These are phyloP conservation scores for Lyophyllum semitale DNA, from an alignment of 768 basidiomycete species.

Conservation along the genomic window DNA sequence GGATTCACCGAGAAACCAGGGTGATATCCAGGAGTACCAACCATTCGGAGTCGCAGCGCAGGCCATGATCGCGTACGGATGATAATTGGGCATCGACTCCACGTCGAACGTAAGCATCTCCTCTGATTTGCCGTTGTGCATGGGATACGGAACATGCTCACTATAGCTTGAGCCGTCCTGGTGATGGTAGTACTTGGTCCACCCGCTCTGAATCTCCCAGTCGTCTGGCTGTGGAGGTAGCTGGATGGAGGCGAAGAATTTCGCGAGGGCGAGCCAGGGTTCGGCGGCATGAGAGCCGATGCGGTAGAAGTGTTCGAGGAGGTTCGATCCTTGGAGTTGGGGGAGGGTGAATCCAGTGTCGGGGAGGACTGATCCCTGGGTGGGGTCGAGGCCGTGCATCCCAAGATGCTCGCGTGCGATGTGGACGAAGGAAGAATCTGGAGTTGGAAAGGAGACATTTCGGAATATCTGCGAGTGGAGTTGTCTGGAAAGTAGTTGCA, in stretches of 20 bases:
- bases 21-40: slow-evolving; percentile 97
- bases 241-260: slow-evolving; percentile 48
- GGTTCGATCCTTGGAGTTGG: slow-evolving; percentile 73
- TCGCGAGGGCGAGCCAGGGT: slow-evolving; percentile 77
- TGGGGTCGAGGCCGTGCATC: slow-evolving; percentile 80
- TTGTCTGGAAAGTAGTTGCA: slow-evolving; percentile 84
- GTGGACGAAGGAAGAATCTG: slow-evolving; percentile 60
- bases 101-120: slow-evolving; percentile 89
- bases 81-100: slow-evolving; percentile 85
- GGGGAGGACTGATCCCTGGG: slow-evolving; percentile 79
- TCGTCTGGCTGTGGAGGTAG: slow-evolving; percentile 61
- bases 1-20: slow-evolving; percentile 78
- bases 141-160: slow-evolving; percentile 70
- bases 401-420: slow-evolving; percentile 81
- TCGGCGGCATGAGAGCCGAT: slow-evolving; percentile 70
- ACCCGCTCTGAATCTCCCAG: slow-evolving; percentile 67
- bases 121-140: slow-evolving; percentile 64
- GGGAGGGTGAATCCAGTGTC: slow-evolving; percentile 83
- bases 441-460: slow-evolving; percentile 62
- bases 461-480: slow-evolving; percentile 85
- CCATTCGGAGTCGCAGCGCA: slow-evolving; percentile 79
- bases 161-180: slow-evolving; percentile 77
- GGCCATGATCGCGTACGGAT: slow-evolving; percentile 86
- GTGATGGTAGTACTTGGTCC: slow-evolving; percentile 81
- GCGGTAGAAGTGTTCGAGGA: slow-evolving; percentile 87